Conservation (phyloP, 2,329 filamentous ascomycete species). For the Colletotrichum orchidophilum region DNA sequence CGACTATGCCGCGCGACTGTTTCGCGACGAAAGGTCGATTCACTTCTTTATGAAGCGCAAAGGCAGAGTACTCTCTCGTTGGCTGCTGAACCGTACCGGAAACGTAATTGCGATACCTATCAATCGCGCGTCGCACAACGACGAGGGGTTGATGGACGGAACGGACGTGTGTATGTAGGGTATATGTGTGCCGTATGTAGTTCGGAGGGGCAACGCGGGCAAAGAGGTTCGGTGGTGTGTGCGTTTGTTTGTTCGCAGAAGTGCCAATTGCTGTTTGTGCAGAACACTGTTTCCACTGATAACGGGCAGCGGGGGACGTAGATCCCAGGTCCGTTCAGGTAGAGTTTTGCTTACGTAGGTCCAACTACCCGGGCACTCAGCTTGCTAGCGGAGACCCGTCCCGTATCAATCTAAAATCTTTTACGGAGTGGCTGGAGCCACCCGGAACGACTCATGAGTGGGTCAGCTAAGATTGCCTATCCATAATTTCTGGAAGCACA, state of each 20-base stretch:
- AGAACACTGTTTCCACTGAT: neutral
- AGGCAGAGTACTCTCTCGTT: neutral
- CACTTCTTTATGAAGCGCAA: neutral
- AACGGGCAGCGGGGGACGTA: no score
- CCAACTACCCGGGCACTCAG: no score
- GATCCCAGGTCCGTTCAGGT: neutral
- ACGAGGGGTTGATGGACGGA: neutral
- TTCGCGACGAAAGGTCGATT: neutral
- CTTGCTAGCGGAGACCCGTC: neutral
- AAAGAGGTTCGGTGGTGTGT: neutral
- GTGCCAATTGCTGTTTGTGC: neutral
- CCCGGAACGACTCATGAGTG: no score
- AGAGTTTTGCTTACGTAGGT: conserved; percentile 4
- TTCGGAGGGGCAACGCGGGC: neutral
- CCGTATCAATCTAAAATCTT: neutral
- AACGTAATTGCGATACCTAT: neutral
- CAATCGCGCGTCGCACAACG: neutral
- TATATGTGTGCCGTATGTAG: neutral
- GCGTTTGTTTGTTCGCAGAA: neutral
- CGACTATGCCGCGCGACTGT: neutral
- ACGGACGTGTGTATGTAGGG: no score
- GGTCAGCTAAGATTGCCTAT: neutral
- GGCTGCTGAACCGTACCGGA: no score
- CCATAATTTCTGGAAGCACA: no score
- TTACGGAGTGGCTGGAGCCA: no score